Conservation (phyloP, 2,329 filamentous ascomycete species). For the Neurospora sp. region DNA sequence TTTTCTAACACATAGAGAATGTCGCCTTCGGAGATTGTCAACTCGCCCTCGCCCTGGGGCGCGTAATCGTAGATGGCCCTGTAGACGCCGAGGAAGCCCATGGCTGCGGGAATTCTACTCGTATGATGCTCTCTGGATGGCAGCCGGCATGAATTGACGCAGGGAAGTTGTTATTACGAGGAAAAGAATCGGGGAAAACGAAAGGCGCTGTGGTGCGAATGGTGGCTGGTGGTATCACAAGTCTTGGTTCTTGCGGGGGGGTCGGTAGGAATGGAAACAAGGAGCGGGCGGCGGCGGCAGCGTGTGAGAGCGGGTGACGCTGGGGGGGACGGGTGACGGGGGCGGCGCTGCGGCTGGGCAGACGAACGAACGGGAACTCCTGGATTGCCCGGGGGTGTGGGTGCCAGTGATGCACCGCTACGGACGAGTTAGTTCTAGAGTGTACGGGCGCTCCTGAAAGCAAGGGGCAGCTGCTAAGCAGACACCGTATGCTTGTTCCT, state of each 20-base stretch:
- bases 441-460: background rate
- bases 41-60: constrained; percentile 77
- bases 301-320: background rate
- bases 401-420: background rate
- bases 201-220: background rate
- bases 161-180: background rate
- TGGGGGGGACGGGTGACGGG: background rate
- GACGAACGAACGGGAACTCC: background rate
- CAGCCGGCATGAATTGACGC: background rate
- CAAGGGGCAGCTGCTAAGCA: background rate
- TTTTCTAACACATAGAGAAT: constrained; percentile 83
- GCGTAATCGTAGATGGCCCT: constrained; percentile 87
- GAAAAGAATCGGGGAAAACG: background rate
- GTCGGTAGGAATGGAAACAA: background rate
- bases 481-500: background rate
- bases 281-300: background rate
- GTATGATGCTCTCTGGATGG: background rate
- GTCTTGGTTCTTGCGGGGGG: background rate
- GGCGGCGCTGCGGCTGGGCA: background rate
- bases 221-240: background rate
- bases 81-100: constrained; percentile 91
- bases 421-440: background rate
- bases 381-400: background rate
- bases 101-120: constrained; percentile 27
- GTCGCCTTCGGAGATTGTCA: constrained; percentile 77